Conservation (phyloP, 305 asterid genomes). For the Plantago coronopus region DNA sequence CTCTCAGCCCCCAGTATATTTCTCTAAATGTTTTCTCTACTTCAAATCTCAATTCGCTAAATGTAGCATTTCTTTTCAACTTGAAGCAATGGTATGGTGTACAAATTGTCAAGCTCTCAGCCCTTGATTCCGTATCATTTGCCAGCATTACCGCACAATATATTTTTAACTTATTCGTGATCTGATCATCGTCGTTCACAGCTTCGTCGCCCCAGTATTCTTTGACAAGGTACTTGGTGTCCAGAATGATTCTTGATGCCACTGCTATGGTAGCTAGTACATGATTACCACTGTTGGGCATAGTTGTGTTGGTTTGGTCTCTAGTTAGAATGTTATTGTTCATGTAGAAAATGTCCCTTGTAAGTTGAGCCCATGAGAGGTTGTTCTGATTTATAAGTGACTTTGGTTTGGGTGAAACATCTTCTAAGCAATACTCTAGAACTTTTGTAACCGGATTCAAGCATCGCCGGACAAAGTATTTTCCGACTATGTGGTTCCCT, state of each 20-base stretch:
- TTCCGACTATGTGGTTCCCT: constrained; percentile 91
- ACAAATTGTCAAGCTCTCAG: constrained; percentile 18
- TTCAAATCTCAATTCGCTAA: constrained; percentile 54
- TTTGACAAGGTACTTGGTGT: constrained; percentile 55
- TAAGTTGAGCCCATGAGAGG: constrained; percentile 57
- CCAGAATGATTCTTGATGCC: constrained; percentile 71
- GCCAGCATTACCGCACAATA: constrained; percentile 40
- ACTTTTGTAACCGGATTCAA: constrained; percentile 88
- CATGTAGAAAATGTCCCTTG: constrained; percentile 53
- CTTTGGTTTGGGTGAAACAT: constrained; percentile 45
- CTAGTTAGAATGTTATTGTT: constrained; percentile 39
- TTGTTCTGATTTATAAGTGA: constrained; percentile 36
- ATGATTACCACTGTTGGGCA: constrained; percentile 12
- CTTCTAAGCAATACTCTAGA: constrained; percentile 81
- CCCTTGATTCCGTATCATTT: not conserved
- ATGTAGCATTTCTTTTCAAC: constrained; percentile 37
- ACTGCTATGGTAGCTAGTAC: constrained; percentile 34
- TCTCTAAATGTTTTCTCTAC: constrained; percentile 61
- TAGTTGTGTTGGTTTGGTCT: constrained; percentile 27
- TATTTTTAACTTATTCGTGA: constrained; percentile 29
- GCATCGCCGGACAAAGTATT: constrained; percentile 75
- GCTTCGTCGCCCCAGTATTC: constrained; percentile 32
- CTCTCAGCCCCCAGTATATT: constrained; percentile 47
- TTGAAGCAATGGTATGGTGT: constrained; percentile 57
- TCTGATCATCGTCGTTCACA: constrained; percentile 11